phyloP scores from a whole-genome alignment of 192 early-diverging fungal species.

The Haplosporangium gracile region DNA sequence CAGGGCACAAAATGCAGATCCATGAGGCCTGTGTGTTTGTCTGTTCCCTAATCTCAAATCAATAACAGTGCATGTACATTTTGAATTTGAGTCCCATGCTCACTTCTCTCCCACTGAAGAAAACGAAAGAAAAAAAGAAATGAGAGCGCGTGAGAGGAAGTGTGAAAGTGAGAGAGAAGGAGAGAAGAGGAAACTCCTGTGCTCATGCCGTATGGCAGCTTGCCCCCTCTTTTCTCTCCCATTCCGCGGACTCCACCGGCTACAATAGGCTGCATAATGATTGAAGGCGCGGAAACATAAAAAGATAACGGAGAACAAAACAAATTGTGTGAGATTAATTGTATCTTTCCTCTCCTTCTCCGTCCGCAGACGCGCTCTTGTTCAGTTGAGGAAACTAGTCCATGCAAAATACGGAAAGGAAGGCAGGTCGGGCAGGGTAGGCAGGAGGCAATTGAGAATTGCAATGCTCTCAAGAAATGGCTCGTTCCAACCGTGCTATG shows the following conservation, averaged over 20 bases:
- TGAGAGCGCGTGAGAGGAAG: neutral
- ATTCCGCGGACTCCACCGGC: too few species aligned
- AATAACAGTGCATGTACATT: too few species aligned
- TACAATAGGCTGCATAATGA: neutral
- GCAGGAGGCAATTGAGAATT: too few species aligned
- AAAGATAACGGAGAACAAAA: neutral
- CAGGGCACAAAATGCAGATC: too few species aligned
- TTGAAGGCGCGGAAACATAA: neutral
- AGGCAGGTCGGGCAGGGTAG: too few species aligned
- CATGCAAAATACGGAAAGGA: too few species aligned
- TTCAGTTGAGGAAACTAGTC: neutral
- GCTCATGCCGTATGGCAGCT: neutral
- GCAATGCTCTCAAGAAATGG: too few species aligned
- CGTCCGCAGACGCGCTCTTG: neutral
- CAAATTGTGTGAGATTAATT: neutral
- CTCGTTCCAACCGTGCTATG: too few species aligned
- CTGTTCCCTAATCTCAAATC: neutral
- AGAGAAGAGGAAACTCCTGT: neutral
- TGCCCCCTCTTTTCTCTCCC: neutral
- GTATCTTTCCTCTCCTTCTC: neutral
- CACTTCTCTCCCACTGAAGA: neutral
- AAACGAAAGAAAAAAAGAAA: neutral
- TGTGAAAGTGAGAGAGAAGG: neutral
- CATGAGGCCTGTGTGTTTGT: neutral
- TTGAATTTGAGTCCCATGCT: neutral